phyloP scores from a whole-genome alignment of 23 red algal genomes.

The Rhodosorus marinus region DNA sequence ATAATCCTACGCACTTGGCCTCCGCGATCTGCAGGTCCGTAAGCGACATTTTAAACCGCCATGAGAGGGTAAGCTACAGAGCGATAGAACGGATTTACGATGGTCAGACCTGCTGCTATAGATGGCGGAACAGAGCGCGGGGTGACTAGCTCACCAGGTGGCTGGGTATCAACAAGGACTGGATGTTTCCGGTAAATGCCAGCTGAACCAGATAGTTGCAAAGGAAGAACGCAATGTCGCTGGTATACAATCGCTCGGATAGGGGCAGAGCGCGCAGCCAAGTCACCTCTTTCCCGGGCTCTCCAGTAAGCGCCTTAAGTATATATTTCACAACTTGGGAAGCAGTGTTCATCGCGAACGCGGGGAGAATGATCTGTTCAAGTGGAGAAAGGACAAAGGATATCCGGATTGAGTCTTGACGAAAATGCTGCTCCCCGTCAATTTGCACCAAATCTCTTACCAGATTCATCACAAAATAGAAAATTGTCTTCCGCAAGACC shows the following conservation, averaged over 20 bases:
- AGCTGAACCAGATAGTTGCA: slow-evolving; percentile 90
- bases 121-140: too few relatives aligned
- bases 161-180: too few relatives aligned
- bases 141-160: too few relatives aligned
- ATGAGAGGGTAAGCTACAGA: slow-evolving; percentile 37
- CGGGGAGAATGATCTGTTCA: slow-evolving; percentile 82
- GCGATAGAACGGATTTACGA: slow-evolving; percentile 43
- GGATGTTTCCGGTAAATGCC: slow-evolving; percentile 65
- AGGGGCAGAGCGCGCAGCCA: slow-evolving; percentile 55
- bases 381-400: neutral
- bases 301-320: slow-evolving; percentile 11
- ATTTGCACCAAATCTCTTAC: too few relatives aligned
- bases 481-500: slow-evolving; percentile 82
- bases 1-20: slow-evolving; percentile 53
- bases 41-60: slow-evolving; percentile 32
- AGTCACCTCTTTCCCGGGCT: slow-evolving; percentile 24
- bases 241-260: slow-evolving; percentile 66
- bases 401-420: neutral
- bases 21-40: slow-evolving; percentile 62
- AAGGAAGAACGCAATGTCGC: slow-evolving; percentile 85
- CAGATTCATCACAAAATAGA: slow-evolving; percentile 85
- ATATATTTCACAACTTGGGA: slow-evolving; percentile 56
- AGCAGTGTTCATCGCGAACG: slow-evolving; percentile 80
- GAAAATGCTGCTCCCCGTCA: too few relatives aligned
- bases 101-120: too few relatives aligned